A percentile compares a stretch with the other conserved stretches of the same genome.
phyloP scores from a whole-genome alignment of 163 green algal species.

The Scenedesmus sp. region DNA sequence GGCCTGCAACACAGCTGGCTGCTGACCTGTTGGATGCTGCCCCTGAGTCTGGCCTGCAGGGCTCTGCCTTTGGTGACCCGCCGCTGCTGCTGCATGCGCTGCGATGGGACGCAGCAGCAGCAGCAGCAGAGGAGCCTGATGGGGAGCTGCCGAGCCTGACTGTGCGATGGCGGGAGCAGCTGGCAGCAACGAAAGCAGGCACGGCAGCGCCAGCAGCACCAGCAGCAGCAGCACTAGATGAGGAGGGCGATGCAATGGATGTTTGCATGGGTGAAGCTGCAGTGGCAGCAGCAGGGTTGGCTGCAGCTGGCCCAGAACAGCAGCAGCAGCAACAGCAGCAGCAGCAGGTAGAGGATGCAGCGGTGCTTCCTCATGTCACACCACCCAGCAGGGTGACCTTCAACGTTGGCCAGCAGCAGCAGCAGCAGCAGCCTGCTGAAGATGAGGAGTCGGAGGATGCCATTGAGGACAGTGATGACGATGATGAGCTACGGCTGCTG shows the following conservation, averaged over 20 bases:
- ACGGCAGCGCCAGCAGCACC: not conserved
- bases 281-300: not conserved
- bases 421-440: not conserved
- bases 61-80: not conserved
- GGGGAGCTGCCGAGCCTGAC: not conserved
- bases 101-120: not conserved
- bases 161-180: not conserved
- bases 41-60: slow-evolving; percentile 7
- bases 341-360: not conserved
- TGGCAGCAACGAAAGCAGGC: not conserved
- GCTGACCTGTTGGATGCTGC: slow-evolving; percentile 10
- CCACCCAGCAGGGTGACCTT: too few species aligned
- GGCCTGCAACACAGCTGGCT: slow-evolving; percentile 32
- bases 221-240: not conserved
- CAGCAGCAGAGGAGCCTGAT: not conserved
- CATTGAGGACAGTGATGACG: slow-evolving; percentile 43
- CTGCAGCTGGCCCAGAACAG: not conserved
- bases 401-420: not conserved
- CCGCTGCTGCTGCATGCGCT: not conserved
- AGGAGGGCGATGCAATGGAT: not conserved
- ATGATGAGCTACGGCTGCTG: not conserved
- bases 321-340: slow-evolving; percentile 16
- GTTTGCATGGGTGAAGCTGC: not conserved
- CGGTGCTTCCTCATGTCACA: too few species aligned
- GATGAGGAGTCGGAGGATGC: slow-evolving; percentile 19